Base-by-base conservation (phyloP, 2,329 filamentous ascomycete genomes). In the Fusarium siculi region DNA sequence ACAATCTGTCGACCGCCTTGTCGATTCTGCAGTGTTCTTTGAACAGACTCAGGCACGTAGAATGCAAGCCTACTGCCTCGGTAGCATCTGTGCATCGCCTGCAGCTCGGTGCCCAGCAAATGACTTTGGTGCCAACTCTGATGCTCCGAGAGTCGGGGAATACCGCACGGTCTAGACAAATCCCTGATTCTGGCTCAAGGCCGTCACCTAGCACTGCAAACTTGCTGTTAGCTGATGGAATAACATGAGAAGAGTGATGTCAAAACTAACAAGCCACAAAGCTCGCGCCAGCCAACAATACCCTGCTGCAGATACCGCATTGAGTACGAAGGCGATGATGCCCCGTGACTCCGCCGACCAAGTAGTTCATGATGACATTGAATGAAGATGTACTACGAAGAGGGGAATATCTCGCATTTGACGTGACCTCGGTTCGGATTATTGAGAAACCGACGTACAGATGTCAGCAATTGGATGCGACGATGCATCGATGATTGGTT, bases 371-470 rank as follows among this genome's bases (percentile, higher is more conserved):
- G 18, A 37, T 23, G 28, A 15, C 10, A 39, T n/a, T 52, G 14
- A 21, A 9, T 34, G 44, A 16, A 9, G 25, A 21, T 42, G 28
- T 25, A 28, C 9, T 2, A 14, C 19, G 15, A 19, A 42, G 65
- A 68, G 66, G 65, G 57, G 57, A 42, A 53, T 23, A 16, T 6
- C 28, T 44, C 12, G 19, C 7, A 19, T 32, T 39, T 46, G 23
- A 25, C 19, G 28, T 25, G 19, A 43, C 49, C 50, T 58, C 65
- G 58, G 66, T 39, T 8, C 65, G 65, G 66, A 69, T 69, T 28
- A 69, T 69, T 36, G 28, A 53, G 44, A 11, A 49, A 34, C 58
- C 66, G 57, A 21, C 8, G 7, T 15, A 5, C 39, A 53, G 11
- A 23, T 44, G 65, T 64, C 65, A 69, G 66, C 65, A 56, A 39